Conservation (phyloP, 2,329 filamentous ascomycete species). For the Scytalidium lignicola region DNA sequence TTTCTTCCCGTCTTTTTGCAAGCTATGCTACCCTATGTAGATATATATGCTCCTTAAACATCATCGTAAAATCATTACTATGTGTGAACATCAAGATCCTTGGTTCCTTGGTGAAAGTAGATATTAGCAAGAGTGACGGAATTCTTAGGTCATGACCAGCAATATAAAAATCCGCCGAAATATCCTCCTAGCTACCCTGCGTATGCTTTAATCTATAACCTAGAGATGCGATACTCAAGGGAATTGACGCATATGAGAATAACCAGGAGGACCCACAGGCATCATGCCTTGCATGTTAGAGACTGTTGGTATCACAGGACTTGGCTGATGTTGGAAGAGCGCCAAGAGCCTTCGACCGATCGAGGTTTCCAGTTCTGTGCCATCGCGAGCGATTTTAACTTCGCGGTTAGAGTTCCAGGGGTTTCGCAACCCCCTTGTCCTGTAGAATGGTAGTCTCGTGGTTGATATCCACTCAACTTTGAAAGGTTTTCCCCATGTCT, state of each 20-base stretch:
- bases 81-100: neutral
- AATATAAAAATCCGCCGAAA: conserved; percentile 3
- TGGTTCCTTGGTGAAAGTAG: neutral
- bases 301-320: conserved; percentile 18
- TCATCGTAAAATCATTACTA: neutral
- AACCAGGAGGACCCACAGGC: conserved; percentile 10
- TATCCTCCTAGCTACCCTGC: neutral
- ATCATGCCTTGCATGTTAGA: conserved; percentile 11
- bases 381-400: conserved; percentile 92
- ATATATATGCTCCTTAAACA: neutral
- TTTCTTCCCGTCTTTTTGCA: neutral
- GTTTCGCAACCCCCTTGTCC: conserved; percentile 80
- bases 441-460: conserved; percentile 77
- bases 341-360: conserved; percentile 72
- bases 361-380: conserved; percentile 83
- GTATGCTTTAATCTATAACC: neutral
- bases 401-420: conserved; percentile 94
- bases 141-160: conserved; percentile 10
- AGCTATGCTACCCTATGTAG: neutral
- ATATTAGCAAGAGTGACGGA: neutral
- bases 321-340: conserved; percentile 62
- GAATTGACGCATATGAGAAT: conserved; percentile 17
- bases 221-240: conserved; percentile 2
- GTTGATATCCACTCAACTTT: conserved; percentile 87
- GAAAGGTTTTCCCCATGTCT: conserved; percentile 85